Evolutionary conservation across 108 stramenopile genomes (phyloP).

Genomic region (Chaetoceros tenuissimus): DNA sequence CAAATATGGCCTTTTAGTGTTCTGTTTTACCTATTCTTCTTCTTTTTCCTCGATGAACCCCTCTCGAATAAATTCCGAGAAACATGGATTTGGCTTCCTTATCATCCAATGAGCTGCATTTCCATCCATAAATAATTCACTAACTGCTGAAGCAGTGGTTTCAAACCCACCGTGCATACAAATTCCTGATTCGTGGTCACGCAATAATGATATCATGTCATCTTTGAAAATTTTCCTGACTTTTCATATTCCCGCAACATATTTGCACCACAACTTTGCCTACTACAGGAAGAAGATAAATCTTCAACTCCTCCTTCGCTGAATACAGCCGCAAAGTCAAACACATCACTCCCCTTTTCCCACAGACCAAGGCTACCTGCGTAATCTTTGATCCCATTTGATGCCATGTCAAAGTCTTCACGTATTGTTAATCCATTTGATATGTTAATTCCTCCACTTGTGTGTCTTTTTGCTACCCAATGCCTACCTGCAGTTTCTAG

Average conservation of each 20-base stretch:
- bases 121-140: conserved; percentile 7
- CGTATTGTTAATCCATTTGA: conserved; percentile 47
- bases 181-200: conserved; percentile 24
- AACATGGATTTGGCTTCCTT: conserved; percentile 15
- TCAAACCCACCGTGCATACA: conserved; percentile 47
- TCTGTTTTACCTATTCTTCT: no score
- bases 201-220: conserved; percentile 26
- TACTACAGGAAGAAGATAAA: not conserved
- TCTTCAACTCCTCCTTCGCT: conserved; percentile 6
- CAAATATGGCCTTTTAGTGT: no score
- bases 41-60: no score
- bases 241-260: conserved; percentile 10
- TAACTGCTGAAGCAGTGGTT: conserved; percentile 29
- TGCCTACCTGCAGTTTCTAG: conserved; percentile 49
- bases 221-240: conserved; percentile 7
- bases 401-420: conserved; percentile 29
- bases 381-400: conserved; percentile 21
- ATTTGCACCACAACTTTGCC: conserved; percentile 6
- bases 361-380: conserved; percentile 21
- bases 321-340: conserved; percentile 26
- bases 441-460: conserved; percentile 30
- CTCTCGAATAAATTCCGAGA: conserved; percentile 9
- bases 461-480: conserved; percentile 41
- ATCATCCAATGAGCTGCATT: conserved; percentile 12
- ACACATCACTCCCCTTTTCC: conserved; percentile 15